These are phyloP conservation scores for Beauveria scarabaeidicola DNA, from an alignment of 2,329 filamentous ascomycete genomes.

Conservation along the genomic window DNA sequence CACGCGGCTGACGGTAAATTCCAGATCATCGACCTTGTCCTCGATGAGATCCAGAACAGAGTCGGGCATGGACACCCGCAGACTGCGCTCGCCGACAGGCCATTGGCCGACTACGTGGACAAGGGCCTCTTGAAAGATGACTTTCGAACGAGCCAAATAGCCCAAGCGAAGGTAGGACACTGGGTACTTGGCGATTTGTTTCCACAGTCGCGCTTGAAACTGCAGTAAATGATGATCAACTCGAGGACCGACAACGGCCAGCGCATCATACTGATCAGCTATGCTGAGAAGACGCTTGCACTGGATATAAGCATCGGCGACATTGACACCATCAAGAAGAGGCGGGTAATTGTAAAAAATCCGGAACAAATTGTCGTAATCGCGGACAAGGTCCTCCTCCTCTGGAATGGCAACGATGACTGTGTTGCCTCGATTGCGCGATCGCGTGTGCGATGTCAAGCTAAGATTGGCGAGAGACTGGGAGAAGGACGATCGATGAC, in stretches of 20 bases:
- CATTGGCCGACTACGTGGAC: slow-evolving; percentile 94
- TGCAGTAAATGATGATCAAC: slow-evolving; percentile 91
- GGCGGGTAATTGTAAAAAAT: slow-evolving; percentile 94
- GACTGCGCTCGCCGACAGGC: slow-evolving; percentile 70
- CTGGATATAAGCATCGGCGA: slow-evolving; percentile 86
- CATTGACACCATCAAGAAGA: slow-evolving; percentile 72
- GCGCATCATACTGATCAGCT: slow-evolving; percentile 90
- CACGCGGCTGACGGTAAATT: slow-evolving; percentile 69
- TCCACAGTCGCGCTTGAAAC: slow-evolving; percentile 86
- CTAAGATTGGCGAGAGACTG: slow-evolving; percentile 78
- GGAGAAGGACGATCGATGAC: slow-evolving; percentile 51
- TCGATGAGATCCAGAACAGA: slow-evolving; percentile 81
- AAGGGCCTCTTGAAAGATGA: slow-evolving; percentile 79
- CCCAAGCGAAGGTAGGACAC: slow-evolving; percentile 86
- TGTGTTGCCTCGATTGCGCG: slow-evolving; percentile 23
- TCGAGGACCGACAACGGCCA: slow-evolving; percentile 77
- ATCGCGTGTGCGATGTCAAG: slow-evolving; percentile 34
- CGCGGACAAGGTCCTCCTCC: slow-evolving; percentile 70
- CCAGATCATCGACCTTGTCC: slow-evolving; percentile 88
- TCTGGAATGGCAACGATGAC: slow-evolving; percentile 42
- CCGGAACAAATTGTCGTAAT: slow-evolving; percentile 93
- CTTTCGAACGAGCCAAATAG: slow-evolving; percentile 72
- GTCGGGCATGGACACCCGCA: slow-evolving; percentile 65
- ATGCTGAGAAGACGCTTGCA: slow-evolving; percentile 83
- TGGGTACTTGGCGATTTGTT: slow-evolving; percentile 93